Evolutionary conservation across 768 basidiomycete genomes (phyloP).

Genomic region (Psilocybe sp.): DNA sequence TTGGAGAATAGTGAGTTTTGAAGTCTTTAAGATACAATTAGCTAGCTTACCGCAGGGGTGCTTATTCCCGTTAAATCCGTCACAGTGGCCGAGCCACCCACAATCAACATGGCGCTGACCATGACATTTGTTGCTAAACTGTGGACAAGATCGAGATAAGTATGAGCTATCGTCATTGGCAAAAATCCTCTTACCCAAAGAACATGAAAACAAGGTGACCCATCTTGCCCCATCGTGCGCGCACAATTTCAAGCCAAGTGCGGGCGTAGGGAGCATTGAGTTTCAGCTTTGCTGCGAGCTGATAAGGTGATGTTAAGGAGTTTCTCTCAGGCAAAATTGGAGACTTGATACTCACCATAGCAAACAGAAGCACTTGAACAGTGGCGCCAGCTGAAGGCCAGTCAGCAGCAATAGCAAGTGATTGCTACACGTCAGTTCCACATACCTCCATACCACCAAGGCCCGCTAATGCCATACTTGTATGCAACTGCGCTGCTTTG

Average conservation of each 20-base stretch:
- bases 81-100: constrained; percentile 37
- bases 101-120: constrained; percentile 31
- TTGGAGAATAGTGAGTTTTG: too few relatives aligned
- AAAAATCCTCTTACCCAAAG: constrained; percentile 19
- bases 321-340: constrained; percentile 14
- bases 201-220: constrained; percentile 17
- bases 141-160: constrained; percentile 19
- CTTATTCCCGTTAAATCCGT: constrained; percentile 38
- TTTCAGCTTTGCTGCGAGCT: constrained; percentile 31
- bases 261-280: constrained; percentile 28
- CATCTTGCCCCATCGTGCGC: neutral
- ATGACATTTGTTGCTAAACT: constrained; percentile 25
- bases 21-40: too few relatives aligned
- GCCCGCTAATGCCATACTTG: too few relatives aligned
- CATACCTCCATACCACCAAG: too few relatives aligned
- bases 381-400: neutral
- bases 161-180: neutral
- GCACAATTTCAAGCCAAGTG: constrained; percentile 28
- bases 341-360: constrained; percentile 11
- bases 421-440: too few relatives aligned
- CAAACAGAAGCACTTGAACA: neutral
- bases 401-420: too few relatives aligned
- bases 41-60: constrained; percentile 21
- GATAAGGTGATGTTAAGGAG: constrained; percentile 28
- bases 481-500: constrained; percentile 1